These are phyloP conservation scores for Pythium aquatile DNA, from an alignment of 352 stramenopile genomes.

Conservation along the genomic window DNA sequence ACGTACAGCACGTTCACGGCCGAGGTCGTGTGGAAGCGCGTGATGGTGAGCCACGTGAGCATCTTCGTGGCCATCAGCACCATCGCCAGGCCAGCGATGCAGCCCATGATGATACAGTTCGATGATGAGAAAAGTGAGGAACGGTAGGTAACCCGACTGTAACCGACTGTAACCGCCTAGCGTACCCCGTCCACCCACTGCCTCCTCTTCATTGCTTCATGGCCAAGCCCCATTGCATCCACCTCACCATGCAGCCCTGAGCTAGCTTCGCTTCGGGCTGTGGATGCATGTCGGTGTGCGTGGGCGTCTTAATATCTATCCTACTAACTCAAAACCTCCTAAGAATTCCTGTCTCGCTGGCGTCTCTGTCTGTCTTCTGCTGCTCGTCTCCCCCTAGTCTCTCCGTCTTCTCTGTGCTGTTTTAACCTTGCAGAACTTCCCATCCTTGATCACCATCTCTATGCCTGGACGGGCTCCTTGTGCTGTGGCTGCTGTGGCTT, in stretches of 20 bases:
- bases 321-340: neutral
- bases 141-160: neutral
- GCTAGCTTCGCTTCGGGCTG: neutral
- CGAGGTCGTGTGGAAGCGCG: conserved; percentile 27
- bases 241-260: no score
- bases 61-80: conserved; percentile 70
- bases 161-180: neutral
- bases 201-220: neutral
- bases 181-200: neutral
- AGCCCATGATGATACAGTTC: conserved; percentile 30
- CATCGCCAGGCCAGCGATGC: conserved; percentile 47
- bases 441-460: neutral
- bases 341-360: neutral
- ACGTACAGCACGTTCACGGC: conserved; percentile 43
- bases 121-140: neutral
- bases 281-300: neutral
- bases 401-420: neutral
- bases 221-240: neutral
- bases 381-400: neutral
- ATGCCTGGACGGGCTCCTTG: conserved; percentile 1
- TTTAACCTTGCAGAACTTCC: no score
- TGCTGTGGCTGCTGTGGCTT: conserved; percentile 15
- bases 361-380: neutral
- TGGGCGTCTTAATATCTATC: neutral
- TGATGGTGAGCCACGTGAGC: conserved; percentile 44